phyloP scores from a whole-genome alignment of 148 eudicot genomes.

The Fagopyrum esculentum region DNA sequence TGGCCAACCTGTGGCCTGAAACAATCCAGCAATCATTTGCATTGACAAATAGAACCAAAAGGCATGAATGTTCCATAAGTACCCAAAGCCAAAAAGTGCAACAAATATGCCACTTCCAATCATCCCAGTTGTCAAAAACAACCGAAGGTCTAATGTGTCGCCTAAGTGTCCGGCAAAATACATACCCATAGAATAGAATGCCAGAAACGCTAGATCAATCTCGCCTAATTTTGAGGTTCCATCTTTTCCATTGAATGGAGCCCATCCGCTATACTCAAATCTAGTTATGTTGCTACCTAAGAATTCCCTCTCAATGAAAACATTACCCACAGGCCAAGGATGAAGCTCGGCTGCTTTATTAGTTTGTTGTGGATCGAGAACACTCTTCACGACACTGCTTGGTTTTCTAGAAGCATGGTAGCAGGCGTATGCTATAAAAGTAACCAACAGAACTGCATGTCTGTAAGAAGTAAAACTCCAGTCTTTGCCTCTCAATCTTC shows the following conservation, averaged over 20 bases:
- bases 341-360: slow-evolving; percentile 5
- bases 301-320: slow-evolving; percentile 36
- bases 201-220: slow-evolving; percentile 84
- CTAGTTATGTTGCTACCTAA: slow-evolving; percentile 10
- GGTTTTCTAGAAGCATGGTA: slow-evolving; percentile 98
- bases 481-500: slow-evolving; percentile 59
- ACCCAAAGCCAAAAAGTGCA: slow-evolving; percentile 81
- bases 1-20: slow-evolving; percentile 99
- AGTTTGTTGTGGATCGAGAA: slow-evolving; percentile 50
- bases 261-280: slow-evolving; percentile 52
- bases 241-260: slow-evolving; percentile 61
- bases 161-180: slow-evolving; percentile 91
- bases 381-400: slow-evolving; percentile 92
- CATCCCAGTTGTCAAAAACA: slow-evolving; percentile 86
- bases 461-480: slow-evolving; percentile 67
- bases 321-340: slow-evolving; percentile 72
- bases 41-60: slow-evolving; percentile 67
- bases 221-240: slow-evolving; percentile 81
- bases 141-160: slow-evolving; percentile 65
- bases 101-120: slow-evolving; percentile 90
- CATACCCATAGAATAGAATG: slow-evolving; percentile 82
- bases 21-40: slow-evolving; percentile 94
- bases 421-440: slow-evolving; percentile 76
- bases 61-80: slow-evolving; percentile 62
- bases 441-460: slow-evolving; percentile 62